A percentile compares a stretch with the other conserved stretches of the same genome.
Conservation (phyloP, 2,329 filamentous ascomycete genomes). For the Colletotrichum sp. region DNA sequence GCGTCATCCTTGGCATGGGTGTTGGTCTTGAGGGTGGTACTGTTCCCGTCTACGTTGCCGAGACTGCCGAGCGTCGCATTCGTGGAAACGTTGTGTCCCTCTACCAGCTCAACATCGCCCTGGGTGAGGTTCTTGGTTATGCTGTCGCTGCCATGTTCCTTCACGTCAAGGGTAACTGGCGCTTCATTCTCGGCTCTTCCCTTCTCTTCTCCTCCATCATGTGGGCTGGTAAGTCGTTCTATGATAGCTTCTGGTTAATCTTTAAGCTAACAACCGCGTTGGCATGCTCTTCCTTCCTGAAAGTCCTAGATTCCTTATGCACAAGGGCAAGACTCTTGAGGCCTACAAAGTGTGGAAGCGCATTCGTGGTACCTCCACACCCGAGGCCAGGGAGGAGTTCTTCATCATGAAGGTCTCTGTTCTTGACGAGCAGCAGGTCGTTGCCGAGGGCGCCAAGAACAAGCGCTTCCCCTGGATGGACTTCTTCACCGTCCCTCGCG, state of each 20-base stretch:
- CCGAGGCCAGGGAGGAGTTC: conserved; percentile 71
- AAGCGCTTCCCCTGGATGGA: conserved; percentile 73
- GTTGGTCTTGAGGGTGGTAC: conserved; percentile 78
- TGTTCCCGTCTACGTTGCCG: conserved; percentile 77
- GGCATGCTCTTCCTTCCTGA: conserved; percentile 75
- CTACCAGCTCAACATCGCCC: conserved; percentile 78
- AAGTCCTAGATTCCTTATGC: conserved; percentile 72
- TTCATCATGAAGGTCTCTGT: conserved; percentile 74
- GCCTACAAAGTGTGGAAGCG: conserved; percentile 73
- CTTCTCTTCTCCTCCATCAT: conserved; percentile 61
- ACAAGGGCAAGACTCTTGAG: conserved; percentile 54
- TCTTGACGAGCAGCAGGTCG: conserved; percentile 58
- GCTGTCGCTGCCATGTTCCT: conserved; percentile 77
- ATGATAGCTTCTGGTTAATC: fast-evolving
- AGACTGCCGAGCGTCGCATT: conserved; percentile 70
- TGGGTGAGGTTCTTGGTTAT: conserved; percentile 77
- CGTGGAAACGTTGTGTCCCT: conserved; percentile 76
- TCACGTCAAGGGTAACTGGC: conserved; percentile 72
- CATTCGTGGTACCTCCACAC: conserved; percentile 64
- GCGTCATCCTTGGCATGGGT: conserved; percentile 72
- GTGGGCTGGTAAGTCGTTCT: conserved; percentile 43
- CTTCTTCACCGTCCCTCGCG: conserved; percentile 73
- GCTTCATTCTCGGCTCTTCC: conserved; percentile 76
- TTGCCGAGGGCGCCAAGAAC: conserved; percentile 55
- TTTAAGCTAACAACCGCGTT: fast-evolving